Evolutionary conservation across 163 green algal species (phyloP).

Genomic region (Chloromonas sp.): DNA sequence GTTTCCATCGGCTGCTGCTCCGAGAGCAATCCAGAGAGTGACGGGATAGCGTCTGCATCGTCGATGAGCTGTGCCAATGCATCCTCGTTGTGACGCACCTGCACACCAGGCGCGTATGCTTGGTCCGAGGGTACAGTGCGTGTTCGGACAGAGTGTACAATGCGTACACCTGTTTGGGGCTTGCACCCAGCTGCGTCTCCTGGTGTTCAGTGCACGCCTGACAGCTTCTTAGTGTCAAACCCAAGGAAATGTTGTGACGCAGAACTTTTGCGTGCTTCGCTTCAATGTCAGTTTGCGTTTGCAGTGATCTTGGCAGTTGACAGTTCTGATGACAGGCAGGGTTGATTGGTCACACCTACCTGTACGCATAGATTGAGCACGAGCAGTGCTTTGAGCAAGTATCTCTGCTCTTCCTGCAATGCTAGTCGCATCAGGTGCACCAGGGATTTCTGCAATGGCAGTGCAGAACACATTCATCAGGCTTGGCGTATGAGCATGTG

Average conservation of each 20-base stretch:
- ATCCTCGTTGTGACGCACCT: slow-evolving; percentile 31
- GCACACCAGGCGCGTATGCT: not conserved
- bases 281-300: too few relatives aligned
- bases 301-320: not conserved
- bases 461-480: not conserved
- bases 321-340: too few relatives aligned
- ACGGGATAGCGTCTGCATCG: slow-evolving; percentile 15
- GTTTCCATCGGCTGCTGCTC: slow-evolving; percentile 1
- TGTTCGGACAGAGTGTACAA: too few relatives aligned
- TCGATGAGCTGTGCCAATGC: slow-evolving; percentile 28
- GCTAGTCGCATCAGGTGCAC: slow-evolving; percentile 28
- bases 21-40: slow-evolving; percentile 19
- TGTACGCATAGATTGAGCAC: slow-evolving; percentile 42
- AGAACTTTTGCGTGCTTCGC: too few relatives aligned
- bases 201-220: too few relatives aligned
- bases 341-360: slow-evolving; percentile 11
- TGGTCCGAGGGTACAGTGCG: too few relatives aligned
- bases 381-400: slow-evolving; percentile 26
- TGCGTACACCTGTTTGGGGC: not conserved
- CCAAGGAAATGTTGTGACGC: too few relatives aligned
- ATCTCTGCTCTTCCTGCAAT: slow-evolving; percentile 25
- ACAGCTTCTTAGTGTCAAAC: too few relatives aligned
- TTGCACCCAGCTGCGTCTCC: not conserved
- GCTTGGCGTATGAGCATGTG: too few relatives aligned
- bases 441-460: slow-evolving; percentile 19